phyloP scores from a whole-genome alignment of 2,329 filamentous ascomycete species.

The Monosporascus sp. region DNA sequence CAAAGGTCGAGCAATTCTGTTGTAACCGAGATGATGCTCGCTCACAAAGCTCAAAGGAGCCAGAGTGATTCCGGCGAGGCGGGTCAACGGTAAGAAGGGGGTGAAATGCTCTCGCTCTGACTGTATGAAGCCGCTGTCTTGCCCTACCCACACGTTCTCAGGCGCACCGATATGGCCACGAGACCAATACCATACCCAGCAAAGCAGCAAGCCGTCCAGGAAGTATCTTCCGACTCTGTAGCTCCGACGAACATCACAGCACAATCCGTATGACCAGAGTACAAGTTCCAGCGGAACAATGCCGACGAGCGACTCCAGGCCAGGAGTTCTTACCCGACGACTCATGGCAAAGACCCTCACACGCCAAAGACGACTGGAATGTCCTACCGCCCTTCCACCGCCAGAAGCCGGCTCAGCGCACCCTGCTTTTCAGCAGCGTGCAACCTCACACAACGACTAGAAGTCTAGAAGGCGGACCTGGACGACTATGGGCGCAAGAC shows the following conservation, averaged over 20 bases:
- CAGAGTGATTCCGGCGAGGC: constrained; percentile 39
- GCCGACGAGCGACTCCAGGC: constrained; percentile 70
- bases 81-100: constrained; percentile 13
- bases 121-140: constrained; percentile 42
- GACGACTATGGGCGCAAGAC: constrained; percentile 69
- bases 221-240: constrained; percentile 23
- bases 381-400: constrained; percentile 45
- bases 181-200: constrained; percentile 15
- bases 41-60: constrained; percentile 22
- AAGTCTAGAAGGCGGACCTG: constrained; percentile 61
- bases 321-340: constrained; percentile 69
- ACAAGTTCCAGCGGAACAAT: constrained; percentile 56
- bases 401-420: constrained; percentile 26
- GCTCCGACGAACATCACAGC: constrained; percentile 17
- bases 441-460: constrained; percentile 24
- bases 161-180: constrained; percentile 14
- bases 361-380: constrained; percentile 53
- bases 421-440: constrained; percentile 48
- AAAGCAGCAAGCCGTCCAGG: constrained; percentile 17
- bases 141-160: constrained; percentile 36
- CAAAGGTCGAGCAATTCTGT: constrained; percentile 40
- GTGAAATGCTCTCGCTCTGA: constrained; percentile 36
- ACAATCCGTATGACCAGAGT: constrained; percentile 42
- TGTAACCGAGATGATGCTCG: constrained; percentile 36
- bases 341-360: constrained; percentile 66